phyloP scores from a whole-genome alignment of 768 basidiomycete species.

The Clitopilus passeckerianus region DNA sequence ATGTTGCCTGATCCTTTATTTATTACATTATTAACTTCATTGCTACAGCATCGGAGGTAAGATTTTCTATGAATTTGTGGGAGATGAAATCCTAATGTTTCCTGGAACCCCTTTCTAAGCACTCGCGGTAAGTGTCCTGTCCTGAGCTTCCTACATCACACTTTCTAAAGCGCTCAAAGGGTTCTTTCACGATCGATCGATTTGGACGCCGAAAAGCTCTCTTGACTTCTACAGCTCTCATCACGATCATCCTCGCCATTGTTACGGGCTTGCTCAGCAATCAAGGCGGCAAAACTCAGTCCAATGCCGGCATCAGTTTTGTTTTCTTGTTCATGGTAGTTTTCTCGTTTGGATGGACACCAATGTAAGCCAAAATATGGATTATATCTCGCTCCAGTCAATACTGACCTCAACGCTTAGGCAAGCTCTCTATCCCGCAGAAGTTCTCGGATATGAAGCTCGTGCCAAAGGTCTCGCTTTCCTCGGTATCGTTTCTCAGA shows the following conservation, averaged over 20 bases:
- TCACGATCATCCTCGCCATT: constrained; percentile 37
- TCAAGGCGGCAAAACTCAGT: constrained; percentile 24
- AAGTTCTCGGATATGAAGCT: constrained; percentile 44
- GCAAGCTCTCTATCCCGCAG: constrained; percentile 52
- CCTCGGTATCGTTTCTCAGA: constrained; percentile 38
- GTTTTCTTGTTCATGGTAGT: constrained; percentile 47
- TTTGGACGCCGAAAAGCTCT: constrained; percentile 43
- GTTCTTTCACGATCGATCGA: constrained; percentile 41
- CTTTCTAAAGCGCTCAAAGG: constrained; percentile 16
- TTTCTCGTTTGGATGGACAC: constrained; percentile 53
- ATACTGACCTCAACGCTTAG: constrained; percentile 14
- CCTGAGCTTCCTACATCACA: not conserved
- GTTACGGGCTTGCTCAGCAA: constrained; percentile 40
- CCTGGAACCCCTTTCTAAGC: not conserved
- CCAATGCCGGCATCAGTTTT: constrained; percentile 49
- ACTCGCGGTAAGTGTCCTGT: constrained; percentile 14
- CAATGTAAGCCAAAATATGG: constrained; percentile 30
- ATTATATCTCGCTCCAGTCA: not conserved
- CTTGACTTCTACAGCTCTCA: constrained; percentile 29
- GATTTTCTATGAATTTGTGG: constrained; percentile 5
- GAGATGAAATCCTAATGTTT: not conserved
- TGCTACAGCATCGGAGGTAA: constrained; percentile 28
- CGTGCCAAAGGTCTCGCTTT: constrained; percentile 50
- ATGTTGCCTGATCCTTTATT: constrained; percentile 8
- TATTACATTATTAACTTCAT: not conserved